Conservation (phyloP, 257 asterid genomes). For the Agastache rugosa region DNA sequence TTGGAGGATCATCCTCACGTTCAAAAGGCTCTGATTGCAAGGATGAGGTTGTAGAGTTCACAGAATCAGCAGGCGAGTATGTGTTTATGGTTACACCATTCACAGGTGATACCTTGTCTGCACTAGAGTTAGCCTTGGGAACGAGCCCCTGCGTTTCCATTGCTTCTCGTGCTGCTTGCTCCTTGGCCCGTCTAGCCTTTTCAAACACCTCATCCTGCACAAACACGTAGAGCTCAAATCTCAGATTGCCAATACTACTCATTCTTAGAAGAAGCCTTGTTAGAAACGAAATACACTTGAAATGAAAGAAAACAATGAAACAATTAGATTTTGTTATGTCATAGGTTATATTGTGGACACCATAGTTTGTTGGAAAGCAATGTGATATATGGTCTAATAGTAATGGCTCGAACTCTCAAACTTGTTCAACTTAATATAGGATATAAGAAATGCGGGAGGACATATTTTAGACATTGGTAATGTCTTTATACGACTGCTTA, state of each 20-base stretch:
- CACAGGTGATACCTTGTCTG: slow-evolving; percentile 21
- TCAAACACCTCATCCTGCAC: slow-evolving; percentile 82
- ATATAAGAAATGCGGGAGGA: neutral
- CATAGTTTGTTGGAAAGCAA: neutral
- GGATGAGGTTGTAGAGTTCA: slow-evolving; percentile 16
- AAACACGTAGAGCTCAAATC: neutral
- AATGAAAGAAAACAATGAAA: neutral
- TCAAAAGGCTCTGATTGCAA: neutral
- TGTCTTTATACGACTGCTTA: neutral
- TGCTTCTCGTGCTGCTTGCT: slow-evolving; percentile 72
- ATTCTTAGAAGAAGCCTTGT: neutral
- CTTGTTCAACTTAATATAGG: neutral
- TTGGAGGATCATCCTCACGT: slow-evolving; percentile 15
- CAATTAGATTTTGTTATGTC: neutral
- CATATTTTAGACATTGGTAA: neutral
- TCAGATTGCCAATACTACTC: neutral
- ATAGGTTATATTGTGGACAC: neutral
- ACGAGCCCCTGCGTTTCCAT: slow-evolving; percentile 22
- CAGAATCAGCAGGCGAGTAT: slow-evolving; percentile 16
- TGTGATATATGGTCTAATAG: neutral
- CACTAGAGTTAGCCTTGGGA: slow-evolving; percentile 14
- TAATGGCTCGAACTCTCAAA: neutral
- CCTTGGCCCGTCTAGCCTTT: slow-evolving; percentile 82
- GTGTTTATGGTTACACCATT: slow-evolving; percentile 26
- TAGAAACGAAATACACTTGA: neutral